Conservation (phyloP, 768 basidiomycete genomes). For the Suillus cothurnatus region DNA sequence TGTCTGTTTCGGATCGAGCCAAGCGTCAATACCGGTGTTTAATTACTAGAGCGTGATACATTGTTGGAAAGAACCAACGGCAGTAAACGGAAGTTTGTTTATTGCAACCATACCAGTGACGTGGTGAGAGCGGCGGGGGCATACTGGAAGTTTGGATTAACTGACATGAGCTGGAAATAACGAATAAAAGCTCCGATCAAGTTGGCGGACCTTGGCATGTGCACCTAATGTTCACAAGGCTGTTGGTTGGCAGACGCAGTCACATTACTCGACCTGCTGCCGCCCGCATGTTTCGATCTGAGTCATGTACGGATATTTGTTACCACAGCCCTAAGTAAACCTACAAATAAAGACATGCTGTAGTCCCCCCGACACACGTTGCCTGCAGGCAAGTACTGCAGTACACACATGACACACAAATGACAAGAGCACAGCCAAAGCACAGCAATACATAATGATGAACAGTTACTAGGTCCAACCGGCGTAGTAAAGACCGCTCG, state of each 20-base stretch:
- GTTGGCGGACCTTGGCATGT: neutral
- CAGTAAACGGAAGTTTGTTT: neutral
- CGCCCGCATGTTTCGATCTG: neutral
- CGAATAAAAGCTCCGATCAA: neutral
- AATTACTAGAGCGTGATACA: neutral
- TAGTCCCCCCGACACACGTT: neutral
- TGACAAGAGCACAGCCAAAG: neutral
- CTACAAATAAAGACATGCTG: neutral
- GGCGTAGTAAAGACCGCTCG: no score
- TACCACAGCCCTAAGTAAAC: neutral
- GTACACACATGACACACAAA: neutral
- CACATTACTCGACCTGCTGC: no score
- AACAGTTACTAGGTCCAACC: no score
- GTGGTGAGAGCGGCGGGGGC: neutral
- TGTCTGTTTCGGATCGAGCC: constrained; percentile 3
- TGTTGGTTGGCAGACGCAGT: no score
- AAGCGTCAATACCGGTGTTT: constrained; percentile 5
- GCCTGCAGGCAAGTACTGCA: neutral
- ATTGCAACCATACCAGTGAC: no score
- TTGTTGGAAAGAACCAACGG: neutral
- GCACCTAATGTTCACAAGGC: neutral
- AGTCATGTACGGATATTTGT: neutral
- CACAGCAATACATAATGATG: neutral
- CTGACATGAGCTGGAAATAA: neutral
- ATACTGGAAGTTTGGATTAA: neutral